These are phyloP conservation scores for Nemania diffusa DNA, from an alignment of 2,329 filamentous ascomycete species.

Conservation along the genomic window DNA sequence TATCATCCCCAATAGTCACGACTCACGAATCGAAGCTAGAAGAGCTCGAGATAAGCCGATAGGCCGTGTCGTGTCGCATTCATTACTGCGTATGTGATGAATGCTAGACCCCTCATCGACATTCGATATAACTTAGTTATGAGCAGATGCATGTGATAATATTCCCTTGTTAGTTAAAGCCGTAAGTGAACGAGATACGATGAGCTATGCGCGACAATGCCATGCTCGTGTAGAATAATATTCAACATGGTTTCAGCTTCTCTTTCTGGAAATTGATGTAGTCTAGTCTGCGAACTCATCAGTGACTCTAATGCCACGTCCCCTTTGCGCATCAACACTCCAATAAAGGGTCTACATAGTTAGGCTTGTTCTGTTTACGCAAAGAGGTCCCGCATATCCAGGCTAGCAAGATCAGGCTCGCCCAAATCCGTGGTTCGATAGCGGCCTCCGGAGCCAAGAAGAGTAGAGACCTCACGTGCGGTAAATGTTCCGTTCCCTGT, in stretches of 20 bases:
- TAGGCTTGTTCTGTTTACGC: neutral
- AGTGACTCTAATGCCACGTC: neutral
- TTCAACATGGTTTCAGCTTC: neutral
- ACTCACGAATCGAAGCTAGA: no score
- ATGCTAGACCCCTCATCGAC: neutral
- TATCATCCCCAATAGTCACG: neutral
- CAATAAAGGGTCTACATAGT: neutral
- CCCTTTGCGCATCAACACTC: neutral
- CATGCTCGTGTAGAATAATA: constrained; percentile 10
- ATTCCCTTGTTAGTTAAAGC: neutral
- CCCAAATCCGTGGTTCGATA: constrained; percentile 11
- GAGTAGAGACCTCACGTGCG: constrained; percentile 15
- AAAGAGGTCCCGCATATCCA: neutral
- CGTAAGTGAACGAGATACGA: neutral
- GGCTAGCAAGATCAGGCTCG: neutral
- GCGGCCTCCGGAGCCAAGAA: constrained; percentile 7
- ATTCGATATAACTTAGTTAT: no score
- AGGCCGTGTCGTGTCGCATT: neutral
- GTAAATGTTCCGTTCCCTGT: constrained; percentile 15
- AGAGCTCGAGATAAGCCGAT: constrained; percentile 8
- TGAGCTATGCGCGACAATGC: neutral
- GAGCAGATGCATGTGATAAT: neutral
- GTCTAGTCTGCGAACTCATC: neutral
- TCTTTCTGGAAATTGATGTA: neutral
- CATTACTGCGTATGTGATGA: no score